Evolutionary conservation across 768 basidiomycete species (phyloP).

Genomic region (Megacollybia marginata): DNA sequence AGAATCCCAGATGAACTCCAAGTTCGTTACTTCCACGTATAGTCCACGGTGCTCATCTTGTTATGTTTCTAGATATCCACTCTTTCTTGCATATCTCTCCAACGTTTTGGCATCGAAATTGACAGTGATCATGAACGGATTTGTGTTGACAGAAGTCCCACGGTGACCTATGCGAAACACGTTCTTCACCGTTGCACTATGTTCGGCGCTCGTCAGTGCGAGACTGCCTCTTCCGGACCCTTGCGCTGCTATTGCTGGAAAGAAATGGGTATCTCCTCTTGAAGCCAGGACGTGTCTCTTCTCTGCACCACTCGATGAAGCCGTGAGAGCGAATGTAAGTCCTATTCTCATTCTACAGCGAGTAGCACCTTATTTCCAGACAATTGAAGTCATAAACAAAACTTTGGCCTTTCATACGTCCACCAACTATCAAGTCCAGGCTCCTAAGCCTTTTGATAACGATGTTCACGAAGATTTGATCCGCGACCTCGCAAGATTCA

Average conservation of each 20-base stretch:
- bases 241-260: slow-evolving; percentile 25
- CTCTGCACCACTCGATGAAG: slow-evolving; percentile 24
- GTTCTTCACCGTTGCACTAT: no score
- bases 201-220: neutral
- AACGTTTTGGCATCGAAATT: no score
- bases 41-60: no score
- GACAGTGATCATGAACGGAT: no score
- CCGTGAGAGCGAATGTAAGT: slow-evolving; percentile 26
- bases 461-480: slow-evolving; percentile 31
- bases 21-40: no score
- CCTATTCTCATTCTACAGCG: neutral
- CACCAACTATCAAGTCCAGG: slow-evolving; percentile 27
- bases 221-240: slow-evolving; percentile 15
- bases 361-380: slow-evolving; percentile 10
- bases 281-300: slow-evolving; percentile 26
- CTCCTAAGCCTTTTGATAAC: slow-evolving; percentile 26
- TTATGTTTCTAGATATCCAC: no score
- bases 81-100: no score
- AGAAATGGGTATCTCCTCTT: slow-evolving; percentile 27
- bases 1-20: no score
- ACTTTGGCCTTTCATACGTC: slow-evolving; percentile 33
- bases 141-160: no score
- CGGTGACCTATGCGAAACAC: no score
- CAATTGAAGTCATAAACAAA: slow-evolving; percentile 30
- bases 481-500: slow-evolving; percentile 25